Conservation (phyloP, 1,139 yeast species). For the Suhomyces coccinellae region DNA sequence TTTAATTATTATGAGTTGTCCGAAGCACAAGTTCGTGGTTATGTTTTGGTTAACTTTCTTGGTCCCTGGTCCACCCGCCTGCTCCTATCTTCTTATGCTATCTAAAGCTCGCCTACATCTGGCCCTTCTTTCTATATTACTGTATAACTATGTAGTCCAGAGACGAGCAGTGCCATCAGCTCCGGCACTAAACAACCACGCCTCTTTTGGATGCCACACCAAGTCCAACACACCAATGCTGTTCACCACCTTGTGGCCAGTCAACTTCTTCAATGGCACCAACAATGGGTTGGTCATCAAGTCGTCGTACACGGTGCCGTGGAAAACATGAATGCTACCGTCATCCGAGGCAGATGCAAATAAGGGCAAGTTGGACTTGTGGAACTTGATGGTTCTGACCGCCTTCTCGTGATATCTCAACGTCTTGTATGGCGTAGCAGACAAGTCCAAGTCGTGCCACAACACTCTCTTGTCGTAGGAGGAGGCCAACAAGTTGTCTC, state of each 20-base stretch:
- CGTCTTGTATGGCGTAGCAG: slow-evolving; percentile 91
- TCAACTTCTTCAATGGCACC: slow-evolving; percentile 92
- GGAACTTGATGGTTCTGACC: slow-evolving; percentile 85
- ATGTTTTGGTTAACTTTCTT: too few relatives aligned
- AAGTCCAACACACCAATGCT: slow-evolving; percentile 88
- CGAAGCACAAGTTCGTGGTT: too few relatives aligned
- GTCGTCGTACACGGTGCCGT: slow-evolving; percentile 95
- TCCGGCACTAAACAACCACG: slow-evolving; percentile 98
- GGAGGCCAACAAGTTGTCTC: slow-evolving; percentile 89
- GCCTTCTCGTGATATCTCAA: slow-evolving; percentile 94
- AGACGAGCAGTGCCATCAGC: slow-evolving; percentile 95
- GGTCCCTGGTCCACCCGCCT: too few relatives aligned
- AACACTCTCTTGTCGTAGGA: slow-evolving; percentile 93
- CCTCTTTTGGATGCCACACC: slow-evolving; percentile 97
- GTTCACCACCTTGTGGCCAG: slow-evolving; percentile 82
- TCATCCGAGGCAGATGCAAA: slow-evolving; percentile 98
- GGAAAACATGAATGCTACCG: slow-evolving; percentile 91
- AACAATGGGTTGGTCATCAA: slow-evolving; percentile 91
- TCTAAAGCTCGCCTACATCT: too few relatives aligned
- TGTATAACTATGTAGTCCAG: slow-evolving; percentile 75
- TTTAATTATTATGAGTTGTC: too few relatives aligned
- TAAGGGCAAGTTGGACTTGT: slow-evolving; percentile 78
- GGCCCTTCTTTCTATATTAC: background rate
- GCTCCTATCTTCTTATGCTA: too few relatives aligned
- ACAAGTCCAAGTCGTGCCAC: slow-evolving; percentile 95